Evolutionary conservation across 208 protist genomes (phyloP).

Genomic region (Leishmania turanica): DNA sequence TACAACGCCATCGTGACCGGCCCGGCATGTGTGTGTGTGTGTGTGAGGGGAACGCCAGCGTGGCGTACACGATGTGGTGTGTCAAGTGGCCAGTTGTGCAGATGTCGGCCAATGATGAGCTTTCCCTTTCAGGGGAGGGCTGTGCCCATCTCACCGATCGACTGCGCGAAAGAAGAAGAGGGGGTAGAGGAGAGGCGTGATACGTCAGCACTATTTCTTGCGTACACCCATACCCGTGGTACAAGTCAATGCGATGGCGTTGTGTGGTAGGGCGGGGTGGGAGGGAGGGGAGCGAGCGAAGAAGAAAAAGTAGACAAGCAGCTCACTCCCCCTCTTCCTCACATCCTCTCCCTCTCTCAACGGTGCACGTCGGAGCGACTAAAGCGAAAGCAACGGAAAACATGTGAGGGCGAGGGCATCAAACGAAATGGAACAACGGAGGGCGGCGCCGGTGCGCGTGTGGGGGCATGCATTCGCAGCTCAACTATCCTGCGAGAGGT

Average conservation of each 20-base stretch:
- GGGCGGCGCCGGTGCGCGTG: too few species aligned
- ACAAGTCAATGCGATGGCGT: neutral
- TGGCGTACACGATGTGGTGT: neutral
- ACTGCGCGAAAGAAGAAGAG: neutral
- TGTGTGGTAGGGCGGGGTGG: neutral
- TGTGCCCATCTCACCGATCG: neutral
- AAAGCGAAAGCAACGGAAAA: neutral
- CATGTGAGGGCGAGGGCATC: neutral
- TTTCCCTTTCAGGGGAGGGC: neutral
- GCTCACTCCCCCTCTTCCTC: neutral
- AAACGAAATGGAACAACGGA: neutral
- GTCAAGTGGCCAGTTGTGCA: neutral
- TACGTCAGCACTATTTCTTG: neutral
- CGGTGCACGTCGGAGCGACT: neutral
- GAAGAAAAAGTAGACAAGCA: neutral
- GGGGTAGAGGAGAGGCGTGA: neutral
- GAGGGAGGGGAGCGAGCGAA: neutral
- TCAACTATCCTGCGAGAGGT: constrained; percentile 25
- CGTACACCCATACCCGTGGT: neutral
- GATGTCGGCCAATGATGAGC: neutral
- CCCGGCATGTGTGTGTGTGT: too few species aligned
- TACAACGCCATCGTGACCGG: neutral
- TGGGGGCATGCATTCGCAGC: neutral
- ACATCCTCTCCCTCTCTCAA: neutral
- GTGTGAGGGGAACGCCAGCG: neutral